phyloP scores from a whole-genome alignment of 495 filamentous ascomycete genomes.

The Diplogelasinospora grovesii region DNA sequence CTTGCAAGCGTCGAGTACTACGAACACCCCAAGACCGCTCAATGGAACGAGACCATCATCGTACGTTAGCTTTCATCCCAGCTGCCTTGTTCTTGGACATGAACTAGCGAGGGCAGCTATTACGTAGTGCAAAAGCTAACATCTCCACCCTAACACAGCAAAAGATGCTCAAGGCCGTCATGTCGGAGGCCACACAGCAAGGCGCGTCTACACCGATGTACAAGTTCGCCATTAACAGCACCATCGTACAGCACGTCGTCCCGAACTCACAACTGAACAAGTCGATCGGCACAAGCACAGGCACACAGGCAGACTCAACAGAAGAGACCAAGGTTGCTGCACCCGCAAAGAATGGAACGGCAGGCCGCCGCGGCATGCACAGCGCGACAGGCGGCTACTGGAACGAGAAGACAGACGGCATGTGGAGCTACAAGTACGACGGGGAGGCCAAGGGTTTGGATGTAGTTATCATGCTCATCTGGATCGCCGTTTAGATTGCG shows the following conservation, averaged over 20 bases:
- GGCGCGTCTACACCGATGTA: slow-evolving; percentile 47
- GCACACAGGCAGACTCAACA: slow-evolving; percentile 24
- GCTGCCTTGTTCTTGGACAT: neutral
- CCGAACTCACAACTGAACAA: slow-evolving; percentile 49
- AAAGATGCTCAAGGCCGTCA: slow-evolving; percentile 75
- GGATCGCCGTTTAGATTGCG: slow-evolving; percentile 65
- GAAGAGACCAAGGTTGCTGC: slow-evolving; percentile 34
- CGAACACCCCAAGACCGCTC: slow-evolving; percentile 68
- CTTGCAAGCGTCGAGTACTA: slow-evolving; percentile 67
- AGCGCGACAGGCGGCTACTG: slow-evolving; percentile 90
- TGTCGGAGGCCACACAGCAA: slow-evolving; percentile 67
- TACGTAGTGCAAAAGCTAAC: no score
- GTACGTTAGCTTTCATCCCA: slow-evolving; percentile 43
- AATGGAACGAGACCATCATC: slow-evolving; percentile 90
- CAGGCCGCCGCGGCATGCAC: slow-evolving; percentile 90
- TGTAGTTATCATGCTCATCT: slow-evolving; percentile 85
- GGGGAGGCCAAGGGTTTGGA: slow-evolving; percentile 81
- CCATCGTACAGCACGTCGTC: slow-evolving; percentile 86
- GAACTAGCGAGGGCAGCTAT: no score
- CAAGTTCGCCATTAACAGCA: slow-evolving; percentile 95
- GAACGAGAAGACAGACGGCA: slow-evolving; percentile 95
- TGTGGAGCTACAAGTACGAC: slow-evolving; percentile 96
- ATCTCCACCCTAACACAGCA: slow-evolving; percentile 46
- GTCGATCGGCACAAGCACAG: slow-evolving; percentile 37
- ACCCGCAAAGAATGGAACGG: slow-evolving; percentile 51